Evolutionary conservation across 163 green algal species (phyloP), one percentile per base, ranked within the genome.

Genomic region (Prototheca cutis): DNA sequence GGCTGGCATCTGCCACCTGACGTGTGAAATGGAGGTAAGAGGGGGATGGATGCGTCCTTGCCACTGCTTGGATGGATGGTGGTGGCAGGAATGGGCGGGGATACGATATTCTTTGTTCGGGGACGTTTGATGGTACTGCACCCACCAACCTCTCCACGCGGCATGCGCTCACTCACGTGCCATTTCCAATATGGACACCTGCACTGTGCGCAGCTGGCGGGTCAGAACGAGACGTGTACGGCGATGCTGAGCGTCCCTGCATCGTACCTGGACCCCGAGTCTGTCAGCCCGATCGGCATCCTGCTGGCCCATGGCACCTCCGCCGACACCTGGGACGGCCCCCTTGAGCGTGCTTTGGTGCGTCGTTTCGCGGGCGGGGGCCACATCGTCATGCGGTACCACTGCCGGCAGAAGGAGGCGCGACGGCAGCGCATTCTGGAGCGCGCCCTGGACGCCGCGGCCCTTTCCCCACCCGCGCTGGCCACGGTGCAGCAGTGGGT

Each of bases 11-110:
- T 59, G 66, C 21, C 68, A 86, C 60, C 66, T 79, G 4, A 70
- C 58, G 5, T 58, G 66, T 0, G 76, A 86, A 40, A 83, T 88
- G 40, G 80, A 89, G 68, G 77, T 88, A 48, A 5, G 53, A 49
- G 24, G 42, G 42, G 42, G 25, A 24, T 51, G 42, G 18, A 51
- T 51, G 42, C 13, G 10, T 51, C 36, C 13, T 45, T 21, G n/a
- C n/a, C n/a, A n/a, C n/a, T n/a, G n/a, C n/a, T n/a, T n/a, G n/a
- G n/a, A n/a, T n/a, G n/a, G n/a, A n/a, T n/a, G n/a, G n/a, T n/a
- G n/a, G n/a, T n/a, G n/a, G n/a, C n/a, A n/a, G n/a, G n/a, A n/a
- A n/a, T n/a, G n/a, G n/a, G n/a, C n/a, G n/a, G n/a, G n/a, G n/a
- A n/a, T n/a, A n/a, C n/a, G n/a, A n/a, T n/a, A n/a, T n/a, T n/a